These are phyloP conservation scores for Stagonosporopsis cucurbitacearum DNA, from an alignment of 2,329 filamentous ascomycete genomes.

Conservation along the genomic window DNA sequence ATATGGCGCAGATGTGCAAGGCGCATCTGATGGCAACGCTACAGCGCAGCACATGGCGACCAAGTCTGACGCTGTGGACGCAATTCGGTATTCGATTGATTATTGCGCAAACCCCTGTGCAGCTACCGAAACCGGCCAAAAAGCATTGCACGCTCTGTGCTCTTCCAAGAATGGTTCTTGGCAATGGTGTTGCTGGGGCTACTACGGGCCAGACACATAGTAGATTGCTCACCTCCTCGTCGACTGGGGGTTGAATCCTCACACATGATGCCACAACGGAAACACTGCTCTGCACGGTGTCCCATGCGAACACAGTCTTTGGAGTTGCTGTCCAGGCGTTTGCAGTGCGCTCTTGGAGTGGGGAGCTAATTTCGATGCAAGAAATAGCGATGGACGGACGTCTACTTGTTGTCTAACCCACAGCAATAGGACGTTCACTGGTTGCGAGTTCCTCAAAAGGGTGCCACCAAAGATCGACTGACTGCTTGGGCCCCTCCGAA, in stretches of 20 bases:
- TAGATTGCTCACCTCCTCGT: neutral
- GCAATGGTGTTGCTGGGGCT: neutral
- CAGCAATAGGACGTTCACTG: neutral
- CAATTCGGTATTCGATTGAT: neutral
- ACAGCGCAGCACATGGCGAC: neutral
- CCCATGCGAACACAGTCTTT: neutral
- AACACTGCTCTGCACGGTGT: neutral
- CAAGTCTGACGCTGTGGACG: neutral
- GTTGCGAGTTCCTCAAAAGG: neutral
- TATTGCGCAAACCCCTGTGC: neutral
- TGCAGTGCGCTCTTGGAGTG: conserved; percentile 3
- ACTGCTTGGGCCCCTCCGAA: neutral
- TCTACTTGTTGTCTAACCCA: neutral
- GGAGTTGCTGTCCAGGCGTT: neutral
- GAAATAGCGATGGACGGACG: neutral
- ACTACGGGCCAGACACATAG: neutral
- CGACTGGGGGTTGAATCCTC: neutral
- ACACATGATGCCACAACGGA: neutral
- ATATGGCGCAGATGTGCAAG: neutral
- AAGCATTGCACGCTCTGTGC: neutral
- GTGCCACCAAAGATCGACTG: neutral
- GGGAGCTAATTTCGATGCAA: neutral
- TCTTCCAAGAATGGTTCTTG: neutral
- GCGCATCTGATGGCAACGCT: neutral
- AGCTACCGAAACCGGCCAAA: neutral